phyloP scores from a whole-genome alignment of 257 asterid genomes.

The Solanum corneliomulleri region DNA sequence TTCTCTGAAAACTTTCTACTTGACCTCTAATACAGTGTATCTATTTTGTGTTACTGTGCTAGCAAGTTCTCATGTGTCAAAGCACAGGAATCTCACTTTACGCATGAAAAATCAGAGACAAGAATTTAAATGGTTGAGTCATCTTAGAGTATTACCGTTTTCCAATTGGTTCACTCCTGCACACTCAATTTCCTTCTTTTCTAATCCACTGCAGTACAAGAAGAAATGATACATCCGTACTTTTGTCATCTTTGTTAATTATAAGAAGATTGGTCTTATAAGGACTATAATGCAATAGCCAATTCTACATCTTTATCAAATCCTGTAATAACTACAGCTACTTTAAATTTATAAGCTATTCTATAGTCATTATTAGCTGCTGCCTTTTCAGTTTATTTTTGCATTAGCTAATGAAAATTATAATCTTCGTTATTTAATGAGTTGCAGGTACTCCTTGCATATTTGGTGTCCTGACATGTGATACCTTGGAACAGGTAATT shows the following conservation, averaged over 20 bases:
- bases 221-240: not conserved
- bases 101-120: not conserved
- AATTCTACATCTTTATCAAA: not conserved
- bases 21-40: not conserved
- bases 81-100: not conserved
- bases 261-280: not conserved
- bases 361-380: not conserved
- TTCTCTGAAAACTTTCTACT: not conserved
- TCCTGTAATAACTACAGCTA: not conserved
- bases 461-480: slow-evolving; percentile 86
- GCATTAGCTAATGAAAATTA: not conserved
- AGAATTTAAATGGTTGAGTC: not conserved
- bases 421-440: not conserved
- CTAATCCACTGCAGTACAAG: not conserved
- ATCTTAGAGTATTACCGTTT: not conserved
- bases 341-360: not conserved
- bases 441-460: slow-evolving; percentile 87
- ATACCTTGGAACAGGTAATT: slow-evolving; percentile 83
- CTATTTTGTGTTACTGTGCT: not conserved
- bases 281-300: not conserved
- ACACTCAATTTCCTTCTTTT: not conserved
- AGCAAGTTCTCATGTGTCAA: not conserved
- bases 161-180: not conserved
- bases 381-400: not conserved
- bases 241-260: not conserved